Base-by-base conservation (phyloP, 768 basidiomycete genomes). In the Calocera cornea region DNA sequence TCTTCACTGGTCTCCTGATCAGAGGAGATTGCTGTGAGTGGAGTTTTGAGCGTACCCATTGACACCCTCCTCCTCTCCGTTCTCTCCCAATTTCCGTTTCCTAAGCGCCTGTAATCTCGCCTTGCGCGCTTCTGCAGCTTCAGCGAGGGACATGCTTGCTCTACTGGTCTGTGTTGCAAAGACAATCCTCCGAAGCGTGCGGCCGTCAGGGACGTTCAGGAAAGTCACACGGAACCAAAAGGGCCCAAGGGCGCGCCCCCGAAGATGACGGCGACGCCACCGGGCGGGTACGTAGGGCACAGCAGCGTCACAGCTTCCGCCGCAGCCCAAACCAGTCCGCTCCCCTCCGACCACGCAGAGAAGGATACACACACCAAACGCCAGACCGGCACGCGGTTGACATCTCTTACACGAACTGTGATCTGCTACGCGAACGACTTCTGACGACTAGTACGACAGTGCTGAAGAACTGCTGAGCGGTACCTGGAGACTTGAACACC, bases 51-150 rank as follows among this genome's bases (percentile, higher is more conserved):
- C 47, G 14, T 65, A 83, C 84, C 79, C 74, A 64, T 74, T 70
- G 27, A 74, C 80, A 49, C 76, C 75, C 50, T 63, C 81, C 36
- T 72, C 81, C 38, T 72, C 72, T 69, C 41, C 36, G 27, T 67
- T 67, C 38, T 83, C 83, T 1, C 87, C 86, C 10, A 83, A 84
- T 73, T 90, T 93, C 68, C 83, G 81, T 75, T 83, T 87, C 71
- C 87, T 83, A 65, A 95, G 81, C 0, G 90, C 89, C n/a, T 84
- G 74, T 2, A 95, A 78, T 68, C 92, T 88, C 65, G 85, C 85
- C 76, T 92, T 94, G 68, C 92, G 84, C 36, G 85, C 84, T 72
- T 93, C 90, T 10, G 88, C 88, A 7, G 84, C 85, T 74, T 88
- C 87, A 68, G 84, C 86, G 27, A 94, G 83, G 69, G 90, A 86